phyloP scores from a whole-genome alignment of 495 filamentous ascomycete species.

The Arthonia radiata region DNA sequence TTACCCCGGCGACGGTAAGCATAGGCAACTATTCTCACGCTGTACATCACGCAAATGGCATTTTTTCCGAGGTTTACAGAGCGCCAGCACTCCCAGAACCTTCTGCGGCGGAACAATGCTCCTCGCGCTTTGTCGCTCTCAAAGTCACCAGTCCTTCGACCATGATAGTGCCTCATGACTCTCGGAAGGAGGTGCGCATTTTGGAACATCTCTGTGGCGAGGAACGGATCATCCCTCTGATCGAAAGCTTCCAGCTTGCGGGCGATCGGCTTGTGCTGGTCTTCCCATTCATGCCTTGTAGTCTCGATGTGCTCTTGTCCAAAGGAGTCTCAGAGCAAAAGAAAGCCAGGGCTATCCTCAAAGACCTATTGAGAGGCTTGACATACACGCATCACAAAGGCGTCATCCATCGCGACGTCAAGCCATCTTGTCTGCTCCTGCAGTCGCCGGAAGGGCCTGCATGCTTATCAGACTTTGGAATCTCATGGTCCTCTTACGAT shows the following conservation, averaged over 20 bases:
- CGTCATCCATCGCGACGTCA: slow-evolving; percentile 84
- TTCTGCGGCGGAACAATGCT: background rate
- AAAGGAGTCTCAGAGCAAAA: slow-evolving; percentile 17
- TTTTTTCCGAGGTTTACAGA: slow-evolving; percentile 66
- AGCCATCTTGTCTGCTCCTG: slow-evolving; percentile 73
- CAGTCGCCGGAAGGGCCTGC: slow-evolving; percentile 39
- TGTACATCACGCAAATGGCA: slow-evolving; percentile 42
- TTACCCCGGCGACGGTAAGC: slow-evolving; percentile 16
- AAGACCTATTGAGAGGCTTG: slow-evolving; percentile 48
- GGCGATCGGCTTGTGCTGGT: slow-evolving; percentile 47
- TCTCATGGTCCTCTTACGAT: slow-evolving; percentile 50
- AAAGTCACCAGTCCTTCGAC: slow-evolving; percentile 62
- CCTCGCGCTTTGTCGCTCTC: slow-evolving; percentile 34
- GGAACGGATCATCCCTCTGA: slow-evolving; percentile 34
- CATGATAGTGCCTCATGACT: slow-evolving; percentile 56
- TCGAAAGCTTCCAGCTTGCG: slow-evolving; percentile 44
- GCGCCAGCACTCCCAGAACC: slow-evolving; percentile 10
- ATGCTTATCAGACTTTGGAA: slow-evolving; percentile 74
- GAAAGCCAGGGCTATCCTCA: slow-evolving; percentile 25
- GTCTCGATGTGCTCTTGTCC: slow-evolving; percentile 37
- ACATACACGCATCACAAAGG: slow-evolving; percentile 40
- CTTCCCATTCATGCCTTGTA: slow-evolving; percentile 61
- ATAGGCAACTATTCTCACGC: slow-evolving; percentile 54
- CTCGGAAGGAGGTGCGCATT: slow-evolving; percentile 50
- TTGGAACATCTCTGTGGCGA: slow-evolving; percentile 21